Evolutionary conservation across 306 rosid genomes (phyloP).

Genomic region (Gleditsia sinensis): DNA sequence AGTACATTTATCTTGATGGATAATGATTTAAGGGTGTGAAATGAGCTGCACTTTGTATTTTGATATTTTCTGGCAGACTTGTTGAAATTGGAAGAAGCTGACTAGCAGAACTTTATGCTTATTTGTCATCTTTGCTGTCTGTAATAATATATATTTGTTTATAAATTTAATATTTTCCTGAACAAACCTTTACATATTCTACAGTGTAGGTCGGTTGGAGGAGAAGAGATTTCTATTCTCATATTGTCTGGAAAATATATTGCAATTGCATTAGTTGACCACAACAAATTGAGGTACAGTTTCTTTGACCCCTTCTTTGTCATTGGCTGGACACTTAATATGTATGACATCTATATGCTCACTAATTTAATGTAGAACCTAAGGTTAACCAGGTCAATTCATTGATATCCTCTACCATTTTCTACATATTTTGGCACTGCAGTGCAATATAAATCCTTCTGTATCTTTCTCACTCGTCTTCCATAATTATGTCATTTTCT

Average conservation of each 20-base stretch:
- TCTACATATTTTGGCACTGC: slow-evolving; percentile 6
- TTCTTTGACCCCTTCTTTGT: slow-evolving; percentile 24
- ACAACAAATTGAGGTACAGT: slow-evolving; percentile 73
- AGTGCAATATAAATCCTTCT: slow-evolving; percentile 1
- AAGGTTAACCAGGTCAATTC: slow-evolving; percentile 19
- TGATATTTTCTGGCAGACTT: slow-evolving; percentile 23
- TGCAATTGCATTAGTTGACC: slow-evolving; percentile 91
- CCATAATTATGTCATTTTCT: slow-evolving; percentile 11
- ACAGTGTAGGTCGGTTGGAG: slow-evolving; percentile 88
- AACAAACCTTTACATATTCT: slow-evolving; percentile 42
- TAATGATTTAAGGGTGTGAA: slow-evolving; percentile 18
- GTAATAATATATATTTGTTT: slow-evolving; percentile 15
- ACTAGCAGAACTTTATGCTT: slow-evolving; percentile 6
- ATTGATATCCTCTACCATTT: slow-evolving; percentile 5
- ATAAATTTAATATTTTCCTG: slow-evolving; percentile 16
- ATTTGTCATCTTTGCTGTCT: slow-evolving; percentile 13
- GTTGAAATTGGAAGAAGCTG: slow-evolving; percentile 32
- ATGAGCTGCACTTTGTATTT: slow-evolving; percentile 14
- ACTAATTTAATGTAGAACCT: slow-evolving; percentile 25
- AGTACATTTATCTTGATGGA: slow-evolving; percentile 12
- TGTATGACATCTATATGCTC: background rate
- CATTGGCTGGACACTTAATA: slow-evolving; percentile 22
- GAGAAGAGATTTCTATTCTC: slow-evolving; percentile 67
- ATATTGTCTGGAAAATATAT: slow-evolving; percentile 80
- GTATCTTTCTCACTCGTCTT: slow-evolving; percentile 25